Percentiles rank a stretch among this genome's conserved stretches.
phyloP scores from a whole-genome alignment of 805 yeast genomes.

The Yamadazyma ubonensis region DNA sequence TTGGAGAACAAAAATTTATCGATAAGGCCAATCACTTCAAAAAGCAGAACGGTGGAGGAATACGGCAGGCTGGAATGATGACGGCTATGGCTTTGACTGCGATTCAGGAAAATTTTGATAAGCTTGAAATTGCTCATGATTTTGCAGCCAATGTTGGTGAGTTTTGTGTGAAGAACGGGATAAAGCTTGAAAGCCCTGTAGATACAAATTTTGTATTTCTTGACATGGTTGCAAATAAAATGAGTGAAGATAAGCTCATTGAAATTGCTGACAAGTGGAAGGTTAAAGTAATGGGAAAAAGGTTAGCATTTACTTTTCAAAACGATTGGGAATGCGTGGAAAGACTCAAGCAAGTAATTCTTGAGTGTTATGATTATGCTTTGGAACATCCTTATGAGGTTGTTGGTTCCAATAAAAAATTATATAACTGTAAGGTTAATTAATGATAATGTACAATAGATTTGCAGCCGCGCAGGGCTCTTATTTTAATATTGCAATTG shows the following conservation, averaged over 20 bases:
- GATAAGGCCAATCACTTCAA: slow-evolving; percentile 44
- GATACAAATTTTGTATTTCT: slow-evolving; percentile 43
- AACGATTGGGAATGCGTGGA: slow-evolving; percentile 30
- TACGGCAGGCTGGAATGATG: slow-evolving; percentile 42
- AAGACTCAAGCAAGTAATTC: slow-evolving; percentile 46
- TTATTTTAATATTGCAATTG: no score
- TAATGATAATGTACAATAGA: no score
- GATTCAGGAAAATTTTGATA: slow-evolving; percentile 37
- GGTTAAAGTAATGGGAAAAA: slow-evolving; percentile 62
- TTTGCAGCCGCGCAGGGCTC: no score
- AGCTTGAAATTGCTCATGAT: slow-evolving; percentile 32
- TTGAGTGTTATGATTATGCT: slow-evolving; percentile 58
- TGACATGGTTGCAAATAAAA: slow-evolving; percentile 30
- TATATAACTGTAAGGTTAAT: slow-evolving; percentile 21
- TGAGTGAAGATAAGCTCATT: slow-evolving; percentile 26
- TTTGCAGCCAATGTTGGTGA: slow-evolving; percentile 35
- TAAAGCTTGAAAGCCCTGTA: slow-evolving; percentile 35
- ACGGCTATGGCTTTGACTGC: slow-evolving; percentile 43
- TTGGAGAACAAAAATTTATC: slow-evolving; percentile 30
- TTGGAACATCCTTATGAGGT: slow-evolving; percentile 46
- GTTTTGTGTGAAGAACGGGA: slow-evolving; percentile 28
- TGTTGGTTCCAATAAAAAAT: slow-evolving; percentile 20
- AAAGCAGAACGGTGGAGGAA: slow-evolving; percentile 46
- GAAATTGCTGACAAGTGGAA: slow-evolving; percentile 53
- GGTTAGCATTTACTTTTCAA: slow-evolving; percentile 40